Evolutionary conservation across 352 stramenopile species (phyloP), one percentile per base, ranked within the genome.

Genomic region (Globisporangium alternatum): DNA sequence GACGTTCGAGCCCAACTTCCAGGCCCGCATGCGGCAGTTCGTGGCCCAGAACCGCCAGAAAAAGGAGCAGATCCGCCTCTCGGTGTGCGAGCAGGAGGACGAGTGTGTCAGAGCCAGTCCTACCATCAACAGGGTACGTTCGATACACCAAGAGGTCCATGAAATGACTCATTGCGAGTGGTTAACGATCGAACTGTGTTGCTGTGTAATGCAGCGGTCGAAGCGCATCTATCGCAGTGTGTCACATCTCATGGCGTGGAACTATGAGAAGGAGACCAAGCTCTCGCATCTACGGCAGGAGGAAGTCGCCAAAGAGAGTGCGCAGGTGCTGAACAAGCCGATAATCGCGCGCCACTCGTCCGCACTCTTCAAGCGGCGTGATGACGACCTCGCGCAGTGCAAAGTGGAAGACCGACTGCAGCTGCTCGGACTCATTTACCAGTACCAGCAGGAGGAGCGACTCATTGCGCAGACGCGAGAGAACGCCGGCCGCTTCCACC

Each of bases 391-490:
- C 33, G 75, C 75, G 25, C 71, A 68, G 0, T 89, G 84, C 60
- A 85, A 86, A 62, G 80, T 89, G 3, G 83, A 90, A 65, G 82
- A 88, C 62, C 76, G 84, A 39, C 62, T 93, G 13, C 80, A 90
- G 47, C 62, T 89, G 35, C 75, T 91, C 28, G 84, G 81, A 1
- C 57, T 88, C 30, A 90, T 89, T 48, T 91, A 91, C 39, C 69
- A 87, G 41, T 83, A 88, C 54, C 80, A 93, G 35, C 79, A 82
- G 54, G 76, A 89, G 52, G 81, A 87, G 45, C 74, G 79, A 4
- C 52, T 70, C 13, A 57, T 74, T 0, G 63, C 69, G 5, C 56
- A 77, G 17, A 48, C 64, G 21, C 57, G 64, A 30, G 45, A 45
- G 39, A n/a, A 56, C 49, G 41, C 45, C 4, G 64, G 43, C 6